Conservation (phyloP, 345 rosid genomes). For the Gossypium thurberi region DNA sequence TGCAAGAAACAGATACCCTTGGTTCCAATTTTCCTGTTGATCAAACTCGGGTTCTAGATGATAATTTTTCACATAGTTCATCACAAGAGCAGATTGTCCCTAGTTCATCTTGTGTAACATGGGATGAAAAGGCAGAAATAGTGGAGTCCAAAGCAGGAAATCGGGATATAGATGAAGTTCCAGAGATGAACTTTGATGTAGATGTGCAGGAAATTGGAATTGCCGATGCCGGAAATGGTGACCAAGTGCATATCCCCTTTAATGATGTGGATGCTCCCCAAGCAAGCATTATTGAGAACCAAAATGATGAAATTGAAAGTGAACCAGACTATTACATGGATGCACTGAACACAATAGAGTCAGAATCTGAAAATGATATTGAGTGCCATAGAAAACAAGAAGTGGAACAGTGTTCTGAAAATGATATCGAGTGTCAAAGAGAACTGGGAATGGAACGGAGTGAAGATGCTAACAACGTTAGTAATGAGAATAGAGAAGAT, state of each 20-base stretch:
- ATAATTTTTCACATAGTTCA: slow-evolving; percentile 28
- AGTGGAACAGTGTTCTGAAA: slow-evolving; percentile 24
- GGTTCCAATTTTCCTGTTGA: slow-evolving; percentile 38
- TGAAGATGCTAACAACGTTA: slow-evolving; percentile 8
- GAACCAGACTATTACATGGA: slow-evolving; percentile 72
- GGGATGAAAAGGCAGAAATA: slow-evolving; percentile 86
- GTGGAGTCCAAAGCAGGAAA: slow-evolving; percentile 34
- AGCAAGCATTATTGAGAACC: slow-evolving; percentile 25
- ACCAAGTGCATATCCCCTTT: slow-evolving; percentile 22
- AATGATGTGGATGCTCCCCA: slow-evolving; percentile 25
- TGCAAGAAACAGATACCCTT: slow-evolving; percentile 31
- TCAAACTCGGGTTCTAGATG: slow-evolving; percentile 28
- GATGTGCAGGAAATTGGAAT: slow-evolving; percentile 21
- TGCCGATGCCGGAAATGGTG: slow-evolving; percentile 19
- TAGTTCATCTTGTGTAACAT: slow-evolving; percentile 46
- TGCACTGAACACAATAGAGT: slow-evolving; percentile 80
- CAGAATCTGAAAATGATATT: slow-evolving; percentile 59
- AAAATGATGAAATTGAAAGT: slow-evolving; percentile 57
- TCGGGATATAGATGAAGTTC: slow-evolving; percentile 27
- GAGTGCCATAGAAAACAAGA: slow-evolving; percentile 48
- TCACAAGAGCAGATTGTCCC: slow-evolving; percentile 32
- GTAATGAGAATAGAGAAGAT: slow-evolving; percentile 21
- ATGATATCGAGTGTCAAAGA: slow-evolving; percentile 4
- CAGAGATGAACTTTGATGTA: slow-evolving; percentile 30
- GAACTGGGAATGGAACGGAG: background rate